Base-by-base conservation (phyloP, 371 early-diverging fungal genomes). In the Mortierella sp. region DNA sequence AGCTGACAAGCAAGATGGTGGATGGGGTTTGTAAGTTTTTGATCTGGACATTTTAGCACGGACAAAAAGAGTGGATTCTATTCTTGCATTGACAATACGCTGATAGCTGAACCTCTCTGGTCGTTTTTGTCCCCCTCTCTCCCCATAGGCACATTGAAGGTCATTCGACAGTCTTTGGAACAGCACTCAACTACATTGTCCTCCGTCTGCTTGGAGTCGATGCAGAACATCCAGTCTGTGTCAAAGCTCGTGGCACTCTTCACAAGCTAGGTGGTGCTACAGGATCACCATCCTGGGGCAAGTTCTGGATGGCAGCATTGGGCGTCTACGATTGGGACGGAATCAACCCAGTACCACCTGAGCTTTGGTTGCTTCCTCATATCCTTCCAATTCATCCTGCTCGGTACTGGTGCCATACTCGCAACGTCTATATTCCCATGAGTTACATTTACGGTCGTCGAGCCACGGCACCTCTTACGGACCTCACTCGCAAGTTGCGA, bases 251-350 rank as follows among this genome's bases (percentile, higher is more conserved):
- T 49, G 81, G 78, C 13, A 90, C 89, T 19, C 90, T 98, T 46
- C 96, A 95, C 78, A 82, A 81, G 55, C 81, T 95, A 27, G 95
- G 94, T 50, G 94, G 96, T 51, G 95, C 97, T 17, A 77, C 83
- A 0, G 94, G 90, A 39, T 85, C 89, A 17, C 95, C 98, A 43
- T 90, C 96, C 46, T 98, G 98, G 98, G 98, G 98, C 21, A 98
- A 98, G 79, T 96, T 98, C 78, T 97, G 97, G 95, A 87, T 98
- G 24, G 69, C 92, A 24, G 88, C 90, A 10, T 82, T 98, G 77
- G 92, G 93, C 60, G 90, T 93, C 9, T 98, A 98, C 81, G 95
- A 96, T 39, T 98, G 94, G 92, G 90, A 90, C 59, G 98, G 98
- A 17, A 89, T 96, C 82, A 97, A 97, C 65, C 96, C 98, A 41